Evolutionary conservation across 768 basidiomycete species (phyloP), one percentile per base, ranked within the genome.

Genomic region (Neoboletus brunneissimus): DNA sequence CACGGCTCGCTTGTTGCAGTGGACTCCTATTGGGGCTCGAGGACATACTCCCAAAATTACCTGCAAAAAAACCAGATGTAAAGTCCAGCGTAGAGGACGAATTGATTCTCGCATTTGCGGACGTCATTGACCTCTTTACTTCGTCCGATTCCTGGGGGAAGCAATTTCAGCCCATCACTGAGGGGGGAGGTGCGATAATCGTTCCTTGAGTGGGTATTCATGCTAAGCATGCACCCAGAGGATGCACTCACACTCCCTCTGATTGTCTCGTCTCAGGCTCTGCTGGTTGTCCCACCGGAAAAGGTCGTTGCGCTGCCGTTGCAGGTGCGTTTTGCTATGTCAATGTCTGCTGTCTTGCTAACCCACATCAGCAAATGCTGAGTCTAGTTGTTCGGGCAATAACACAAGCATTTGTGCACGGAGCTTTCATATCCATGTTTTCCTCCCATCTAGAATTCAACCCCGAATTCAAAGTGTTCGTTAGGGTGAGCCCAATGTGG

Each of bases 1-100:
- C 86, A 11, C 75, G 85, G 35, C 73, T 91, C 18, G 83, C 84
- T 5, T 83, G 82, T 47, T 82, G 79, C 53, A 80, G 79, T 23
- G 90, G 90, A 0, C 71, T 91, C 16, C 65, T 91, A 31, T 67
- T 85, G 13, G 90, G 87, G 1, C 67, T 88, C 34, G 79, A 84
- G 48, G 89, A 89, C 57, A 40, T 67, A 47, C 57, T 66, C 80
- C 44, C 76, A 58, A 56, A 48, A 41, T 15, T 72, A 73, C 61
- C 63, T 67, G 48, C 69, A 61, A 53, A 68, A 58, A 49, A 69
- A 25, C 63, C 66, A 15, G 65, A 66, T n/a, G 68, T 70, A 10
- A 76, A 78, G 44, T 71, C 73, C 5, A 66, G 64, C 42, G 78
- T 86, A 11, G 86, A 91, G 67, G 81, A 87, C 52, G 86, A 89